Base-by-base conservation (phyloP, 768 basidiomycete genomes). In the Termitomyces bulborhizus region DNA sequence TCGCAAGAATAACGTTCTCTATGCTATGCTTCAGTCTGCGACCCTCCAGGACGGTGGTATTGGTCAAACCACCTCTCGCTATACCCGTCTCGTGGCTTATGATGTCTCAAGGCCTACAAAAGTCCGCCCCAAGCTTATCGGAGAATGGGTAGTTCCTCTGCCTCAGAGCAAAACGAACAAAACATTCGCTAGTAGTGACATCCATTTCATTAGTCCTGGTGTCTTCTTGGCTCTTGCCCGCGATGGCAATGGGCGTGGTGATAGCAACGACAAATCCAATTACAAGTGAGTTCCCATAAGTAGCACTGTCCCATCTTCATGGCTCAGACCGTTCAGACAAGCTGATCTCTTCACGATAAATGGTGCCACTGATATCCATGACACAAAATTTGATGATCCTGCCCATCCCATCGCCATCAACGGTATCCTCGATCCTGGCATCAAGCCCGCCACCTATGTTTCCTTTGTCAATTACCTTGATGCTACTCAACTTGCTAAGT, bases 21-120 rank as follows among this genome's bases (percentile, higher is more conserved):
- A 83, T 62, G 84, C 77, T 0, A 75, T 86, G 60, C 73, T 86
- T 1, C 86, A 88, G 62, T 76, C 78, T 6, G 85, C 83, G 0
- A 74, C 79, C 1, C 75, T 83, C 4, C 85, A 87, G 58, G 85
- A 86, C 60, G 81, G 83, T 24, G 81, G 80, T 1, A 56, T 60
- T 43, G 66, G 72, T 51, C 75, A 78, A 57, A 65, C 62, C 2
- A 80, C 76, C 5, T 74, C 75, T 0, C 69, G 79, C 4, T 80
- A 73, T 66, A 81, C 83, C 4, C 77, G 84, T 11, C 68, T 86
- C n/a, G 66, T 85, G 41, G 79, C 77, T 0, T 88, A 77, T 56
- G 71, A 85, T 62, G 67, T 85, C 40, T 68, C 73, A 1, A 60
- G 68, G 36, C 66, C 71, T 24, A 29, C 39, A 1, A 52, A 37